Conservation (phyloP, 257 asterid genomes). For the Jaltomata sinuosa region DNA sequence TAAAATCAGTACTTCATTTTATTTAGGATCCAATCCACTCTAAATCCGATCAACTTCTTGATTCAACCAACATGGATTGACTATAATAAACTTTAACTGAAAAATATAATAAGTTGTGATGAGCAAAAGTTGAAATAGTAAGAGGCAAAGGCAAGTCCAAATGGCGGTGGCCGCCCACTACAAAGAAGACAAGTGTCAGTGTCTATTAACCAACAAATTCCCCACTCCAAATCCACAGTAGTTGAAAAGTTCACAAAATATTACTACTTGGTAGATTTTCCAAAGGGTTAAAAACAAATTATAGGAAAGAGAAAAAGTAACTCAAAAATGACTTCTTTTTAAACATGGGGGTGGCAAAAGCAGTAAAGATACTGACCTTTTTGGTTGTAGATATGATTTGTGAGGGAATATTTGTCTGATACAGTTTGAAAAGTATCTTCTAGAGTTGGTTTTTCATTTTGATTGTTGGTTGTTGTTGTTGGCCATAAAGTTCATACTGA, state of each 20-base stretch:
- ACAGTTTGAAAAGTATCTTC: background rate
- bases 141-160: background rate
- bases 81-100: background rate
- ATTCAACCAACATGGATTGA: background rate
- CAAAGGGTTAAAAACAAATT: background rate
- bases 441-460: slow-evolving; percentile 2
- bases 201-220: background rate
- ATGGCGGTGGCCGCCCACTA: slow-evolving; percentile 34
- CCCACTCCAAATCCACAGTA: slow-evolving; percentile 11
- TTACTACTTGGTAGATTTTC: background rate
- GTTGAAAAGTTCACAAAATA: background rate
- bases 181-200: background rate
- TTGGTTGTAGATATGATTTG: background rate
- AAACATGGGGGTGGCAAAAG: slow-evolving; percentile 21
- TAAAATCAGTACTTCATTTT: too few relatives aligned
- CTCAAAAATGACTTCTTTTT: background rate
- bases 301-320: background rate
- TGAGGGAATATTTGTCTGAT: background rate
- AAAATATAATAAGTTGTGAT: background rate
- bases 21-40: too few relatives aligned
- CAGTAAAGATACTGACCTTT: slow-evolving; percentile 17
- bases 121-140: background rate
- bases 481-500: too few relatives aligned
- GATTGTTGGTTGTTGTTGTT: too few relatives aligned
- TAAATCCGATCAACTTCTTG: too few relatives aligned